Conservation (phyloP, 2,329 filamentous ascomycete genomes). For the Sordariomycetes sp. region DNA sequence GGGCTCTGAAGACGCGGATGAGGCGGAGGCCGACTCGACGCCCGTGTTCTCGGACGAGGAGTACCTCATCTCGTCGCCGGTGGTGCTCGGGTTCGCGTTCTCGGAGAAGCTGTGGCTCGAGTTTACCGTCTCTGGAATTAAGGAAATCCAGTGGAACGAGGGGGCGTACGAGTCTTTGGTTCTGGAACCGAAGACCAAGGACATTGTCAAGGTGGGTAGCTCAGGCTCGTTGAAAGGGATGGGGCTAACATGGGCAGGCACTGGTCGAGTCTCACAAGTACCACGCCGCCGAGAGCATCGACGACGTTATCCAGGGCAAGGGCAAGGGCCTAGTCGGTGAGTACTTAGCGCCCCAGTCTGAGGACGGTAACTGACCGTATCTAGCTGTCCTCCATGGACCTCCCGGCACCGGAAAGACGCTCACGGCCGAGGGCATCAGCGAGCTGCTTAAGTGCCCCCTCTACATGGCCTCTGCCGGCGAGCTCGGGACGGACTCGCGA, state of each 20-base stretch:
- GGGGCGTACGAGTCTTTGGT: slow-evolving; percentile 76
- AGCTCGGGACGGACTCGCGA: slow-evolving; percentile 68
- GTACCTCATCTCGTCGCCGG: slow-evolving; percentile 70
- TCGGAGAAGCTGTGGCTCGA: slow-evolving; percentile 86
- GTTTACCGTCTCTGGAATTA: slow-evolving; percentile 68
- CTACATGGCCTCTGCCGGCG: slow-evolving; percentile 74
- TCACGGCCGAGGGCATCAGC: slow-evolving; percentile 51
- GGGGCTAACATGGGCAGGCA: slow-evolving; percentile 29
- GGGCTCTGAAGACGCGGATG: not conserved
- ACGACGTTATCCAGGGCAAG: slow-evolving; percentile 75
- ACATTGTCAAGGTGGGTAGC: slow-evolving; percentile 39
- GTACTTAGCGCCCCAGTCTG: slow-evolving; percentile 12
- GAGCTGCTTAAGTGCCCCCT: slow-evolving; percentile 73
- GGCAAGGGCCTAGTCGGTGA: slow-evolving; percentile 68
- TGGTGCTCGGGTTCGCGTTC: slow-evolving; percentile 81
- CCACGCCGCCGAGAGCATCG: slow-evolving; percentile 69
- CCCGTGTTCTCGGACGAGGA: slow-evolving; percentile 70
- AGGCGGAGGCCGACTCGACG: slow-evolving; percentile 12
- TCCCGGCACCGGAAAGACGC: slow-evolving; percentile 34
- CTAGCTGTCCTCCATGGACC: slow-evolving; percentile 56
- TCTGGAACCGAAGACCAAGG: slow-evolving; percentile 49
- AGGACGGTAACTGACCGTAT: slow-evolving; percentile 9
- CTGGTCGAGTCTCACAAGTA: slow-evolving; percentile 79
- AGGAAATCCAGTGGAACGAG: slow-evolving; percentile 77
- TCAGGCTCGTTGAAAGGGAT: slow-evolving; percentile 22